Evolutionary conservation across 768 basidiomycete genomes (phyloP).

Genomic region (Tulasnella sp.): DNA sequence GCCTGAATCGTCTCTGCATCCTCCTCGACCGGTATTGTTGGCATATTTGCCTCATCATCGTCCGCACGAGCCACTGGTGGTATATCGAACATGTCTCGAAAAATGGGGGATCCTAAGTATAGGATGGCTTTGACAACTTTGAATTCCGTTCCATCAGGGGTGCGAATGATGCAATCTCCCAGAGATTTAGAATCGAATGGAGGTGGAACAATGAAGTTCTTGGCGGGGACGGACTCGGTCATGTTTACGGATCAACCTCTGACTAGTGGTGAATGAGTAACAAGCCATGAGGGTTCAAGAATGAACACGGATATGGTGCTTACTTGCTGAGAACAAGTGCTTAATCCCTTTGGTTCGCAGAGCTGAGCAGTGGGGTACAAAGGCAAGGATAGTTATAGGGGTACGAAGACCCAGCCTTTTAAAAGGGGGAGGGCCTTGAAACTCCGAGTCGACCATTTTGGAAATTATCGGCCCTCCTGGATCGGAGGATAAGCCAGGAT

Average conservation of each 20-base stretch:
- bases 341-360: too few species aligned
- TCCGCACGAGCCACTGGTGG: background rate
- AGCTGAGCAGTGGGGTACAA: too few species aligned
- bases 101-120: conserved; percentile 56
- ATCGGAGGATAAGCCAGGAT: too few species aligned
- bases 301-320: too few species aligned
- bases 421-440: too few species aligned
- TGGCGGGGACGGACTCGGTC: background rate
- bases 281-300: too few species aligned
- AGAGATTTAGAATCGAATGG: background rate
- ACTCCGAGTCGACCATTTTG: background rate
- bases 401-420: too few species aligned
- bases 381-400: too few species aligned
- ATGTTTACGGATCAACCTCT: background rate
- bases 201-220: background rate
- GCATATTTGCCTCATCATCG: background rate
- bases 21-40: conserved; percentile 29
- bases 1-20: conserved; percentile 28
- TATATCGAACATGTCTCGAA: conserved; percentile 7
- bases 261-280: background rate
- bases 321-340: too few species aligned
- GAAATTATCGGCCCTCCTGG: background rate
- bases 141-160: conserved; percentile 51
- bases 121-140: conserved; percentile 53
- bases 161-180: conserved; percentile 50